Evolutionary conservation across 2,329 filamentous ascomycete species (phyloP).

Genomic region (Periconia sp.): DNA sequence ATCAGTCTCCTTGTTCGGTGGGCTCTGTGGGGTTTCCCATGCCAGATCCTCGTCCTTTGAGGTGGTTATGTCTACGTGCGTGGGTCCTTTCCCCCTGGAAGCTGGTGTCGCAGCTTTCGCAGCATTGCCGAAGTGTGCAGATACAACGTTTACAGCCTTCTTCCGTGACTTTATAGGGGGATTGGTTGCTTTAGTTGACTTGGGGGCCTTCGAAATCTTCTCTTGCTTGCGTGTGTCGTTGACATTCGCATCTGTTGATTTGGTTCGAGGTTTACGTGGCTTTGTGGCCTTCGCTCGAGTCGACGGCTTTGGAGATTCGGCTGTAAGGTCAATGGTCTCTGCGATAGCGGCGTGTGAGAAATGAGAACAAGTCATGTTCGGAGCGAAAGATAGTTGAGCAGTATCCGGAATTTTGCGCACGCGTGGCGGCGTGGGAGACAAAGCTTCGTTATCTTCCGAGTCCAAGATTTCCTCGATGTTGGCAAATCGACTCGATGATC

Average conservation of each 20-base stretch:
- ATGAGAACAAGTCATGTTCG: slow-evolving; percentile 28
- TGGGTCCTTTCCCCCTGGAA: not conserved
- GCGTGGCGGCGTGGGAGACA: slow-evolving; percentile 44
- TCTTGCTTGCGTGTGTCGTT: slow-evolving; percentile 31
- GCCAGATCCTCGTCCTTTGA: slow-evolving; percentile 20
- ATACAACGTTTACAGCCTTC: slow-evolving; percentile 24
- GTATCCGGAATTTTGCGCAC: slow-evolving; percentile 14
- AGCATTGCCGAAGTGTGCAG: slow-evolving; percentile 24
- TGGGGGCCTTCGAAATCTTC: slow-evolving; percentile 30
- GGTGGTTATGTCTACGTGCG: not conserved
- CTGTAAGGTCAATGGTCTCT: slow-evolving; percentile 10
- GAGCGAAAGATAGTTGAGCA: not conserved
- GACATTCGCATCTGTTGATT: too few relatives aligned
- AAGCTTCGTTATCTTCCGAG: slow-evolving; percentile 44
- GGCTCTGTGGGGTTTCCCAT: slow-evolving; percentile 34
- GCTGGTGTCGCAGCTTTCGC: too few relatives aligned
- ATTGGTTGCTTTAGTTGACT: slow-evolving; percentile 10
- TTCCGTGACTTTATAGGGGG: slow-evolving; percentile 14
- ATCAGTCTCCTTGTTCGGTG: slow-evolving; percentile 14
- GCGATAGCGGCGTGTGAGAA: slow-evolving; percentile 17
- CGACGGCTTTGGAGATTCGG: slow-evolving; percentile 11
- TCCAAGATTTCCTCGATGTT: slow-evolving; percentile 49
- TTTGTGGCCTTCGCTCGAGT: slow-evolving; percentile 32
- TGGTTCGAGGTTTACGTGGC: slow-evolving; percentile 37
- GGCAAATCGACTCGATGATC: slow-evolving; percentile 28